These are phyloP conservation scores for Apiospora sp. DNA, from an alignment of 2,329 filamentous ascomycete species.

Conservation along the genomic window DNA sequence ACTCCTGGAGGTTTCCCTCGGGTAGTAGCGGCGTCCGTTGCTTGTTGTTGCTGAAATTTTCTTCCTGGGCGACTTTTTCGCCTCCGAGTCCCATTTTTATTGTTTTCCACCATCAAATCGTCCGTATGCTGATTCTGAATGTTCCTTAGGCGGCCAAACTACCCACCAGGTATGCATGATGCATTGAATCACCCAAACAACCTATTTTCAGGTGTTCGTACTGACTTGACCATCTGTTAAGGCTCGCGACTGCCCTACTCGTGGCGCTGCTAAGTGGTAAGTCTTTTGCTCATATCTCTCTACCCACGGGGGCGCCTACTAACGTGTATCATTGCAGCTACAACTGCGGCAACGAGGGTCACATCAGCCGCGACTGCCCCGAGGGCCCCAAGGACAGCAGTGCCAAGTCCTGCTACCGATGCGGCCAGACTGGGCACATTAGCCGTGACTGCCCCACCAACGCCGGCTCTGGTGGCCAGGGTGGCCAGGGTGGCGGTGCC, in stretches of 20 bases:
- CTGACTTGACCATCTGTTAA: constrained; percentile 46
- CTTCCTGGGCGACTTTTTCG: not conserved
- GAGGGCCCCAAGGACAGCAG: constrained; percentile 79
- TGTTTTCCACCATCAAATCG: not conserved
- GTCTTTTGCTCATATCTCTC: constrained; percentile 43
- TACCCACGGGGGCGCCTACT: not conserved
- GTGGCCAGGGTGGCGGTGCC: constrained; percentile 53
- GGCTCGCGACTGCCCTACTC: constrained; percentile 88
- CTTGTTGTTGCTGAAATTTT: not conserved
- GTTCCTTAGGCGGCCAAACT: constrained; percentile 70
- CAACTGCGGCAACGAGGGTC: constrained; percentile 66
- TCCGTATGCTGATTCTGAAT: constrained; percentile 16
- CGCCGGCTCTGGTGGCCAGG: constrained; percentile 45
- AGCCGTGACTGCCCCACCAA: constrained; percentile 81
- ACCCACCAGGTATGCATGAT: constrained; percentile 73
- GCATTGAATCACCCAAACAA: constrained; percentile 30
- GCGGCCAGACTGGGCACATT: constrained; percentile 86
- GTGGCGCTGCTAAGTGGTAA: constrained; percentile 83
- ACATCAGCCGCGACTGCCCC: constrained; percentile 87
- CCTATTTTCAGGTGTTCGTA: constrained; percentile 32
- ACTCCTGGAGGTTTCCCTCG: not conserved
- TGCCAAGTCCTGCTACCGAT: constrained; percentile 78
- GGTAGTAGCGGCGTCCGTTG: not conserved
- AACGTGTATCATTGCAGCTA: constrained; percentile 37
- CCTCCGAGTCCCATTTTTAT: constrained; percentile 15